phyloP scores from a whole-genome alignment of 1,139 yeast genomes.

The Taiozyma sp. region DNA sequence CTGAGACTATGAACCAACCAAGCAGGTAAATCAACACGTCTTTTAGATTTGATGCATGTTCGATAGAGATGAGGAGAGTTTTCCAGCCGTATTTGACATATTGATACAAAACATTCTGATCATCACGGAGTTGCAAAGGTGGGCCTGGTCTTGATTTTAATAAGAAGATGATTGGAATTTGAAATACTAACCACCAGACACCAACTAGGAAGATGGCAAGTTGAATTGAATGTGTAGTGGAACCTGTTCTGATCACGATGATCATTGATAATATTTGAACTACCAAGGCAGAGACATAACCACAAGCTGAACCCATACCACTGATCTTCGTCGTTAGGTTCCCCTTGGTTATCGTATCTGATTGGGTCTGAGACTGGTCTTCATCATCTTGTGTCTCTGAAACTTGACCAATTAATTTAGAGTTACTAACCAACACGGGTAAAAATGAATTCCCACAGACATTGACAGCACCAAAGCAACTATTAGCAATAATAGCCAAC shows the following conservation, averaged over 20 bases:
- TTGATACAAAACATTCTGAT: constrained; percentile 20
- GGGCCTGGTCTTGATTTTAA: constrained; percentile 40
- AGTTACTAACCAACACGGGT: constrained; percentile 43
- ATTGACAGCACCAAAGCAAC: constrained; percentile 67
- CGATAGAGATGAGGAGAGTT: constrained; percentile 45
- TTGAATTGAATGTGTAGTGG: constrained; percentile 41
- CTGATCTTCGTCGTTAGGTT: constrained; percentile 42
- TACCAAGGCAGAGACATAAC: constrained; percentile 56
- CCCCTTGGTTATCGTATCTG: constrained; percentile 20
- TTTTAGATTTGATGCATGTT: constrained; percentile 47
- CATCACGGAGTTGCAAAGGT: constrained; percentile 18
- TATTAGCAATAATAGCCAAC: constrained; percentile 52
- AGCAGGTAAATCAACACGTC: constrained; percentile 55
- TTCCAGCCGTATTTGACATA: constrained; percentile 53
- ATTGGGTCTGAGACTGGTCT: background rate
- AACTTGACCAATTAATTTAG: background rate
- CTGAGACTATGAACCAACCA: constrained; percentile 69
- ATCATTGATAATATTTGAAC: constrained; percentile 54
- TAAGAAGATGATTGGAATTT: constrained; percentile 45
- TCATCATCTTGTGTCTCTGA: constrained; percentile 4
- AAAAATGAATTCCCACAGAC: constrained; percentile 72
- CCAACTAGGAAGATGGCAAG: constrained; percentile 56
- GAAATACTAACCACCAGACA: constrained; percentile 66
- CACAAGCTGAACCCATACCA: constrained; percentile 62
- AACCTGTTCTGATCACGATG: constrained; percentile 38